These are phyloP conservation scores for Ustulina deusta DNA, from an alignment of 2,329 filamentous ascomycete species.

Conservation along the genomic window DNA sequence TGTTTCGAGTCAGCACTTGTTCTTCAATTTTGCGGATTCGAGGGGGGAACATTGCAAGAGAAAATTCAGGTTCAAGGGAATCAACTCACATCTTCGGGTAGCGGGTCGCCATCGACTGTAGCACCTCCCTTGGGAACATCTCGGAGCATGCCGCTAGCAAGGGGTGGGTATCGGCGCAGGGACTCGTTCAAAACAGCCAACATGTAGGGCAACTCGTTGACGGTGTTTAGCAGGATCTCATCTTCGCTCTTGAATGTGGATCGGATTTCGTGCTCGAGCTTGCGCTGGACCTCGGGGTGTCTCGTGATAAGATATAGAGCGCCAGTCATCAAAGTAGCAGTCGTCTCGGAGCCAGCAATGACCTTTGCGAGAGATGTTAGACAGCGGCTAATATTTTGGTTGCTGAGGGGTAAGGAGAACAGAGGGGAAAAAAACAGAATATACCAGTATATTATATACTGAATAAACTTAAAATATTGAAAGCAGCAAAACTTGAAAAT, in stretches of 20 bases:
- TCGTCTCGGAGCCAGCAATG: constrained; percentile 64
- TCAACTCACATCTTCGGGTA: constrained; percentile 47
- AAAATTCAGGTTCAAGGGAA: background rate
- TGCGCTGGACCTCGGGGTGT: constrained; percentile 52
- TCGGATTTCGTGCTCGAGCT: constrained; percentile 56
- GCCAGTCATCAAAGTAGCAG: constrained; percentile 59
- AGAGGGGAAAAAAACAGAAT: too few relatives aligned
- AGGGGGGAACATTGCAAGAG: background rate
- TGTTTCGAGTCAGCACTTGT: constrained; percentile 40
- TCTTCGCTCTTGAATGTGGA: constrained; percentile 53
- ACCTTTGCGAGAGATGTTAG: too few relatives aligned
- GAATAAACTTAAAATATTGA: too few relatives aligned
- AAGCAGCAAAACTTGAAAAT: too few relatives aligned
- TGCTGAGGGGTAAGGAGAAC: too few relatives aligned
- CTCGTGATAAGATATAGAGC: constrained; percentile 56
- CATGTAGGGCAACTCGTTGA: constrained; percentile 55
- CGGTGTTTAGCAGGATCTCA: constrained; percentile 55
- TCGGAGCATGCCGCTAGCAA: constrained; percentile 44
- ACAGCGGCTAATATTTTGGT: too few relatives aligned
- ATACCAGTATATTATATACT: too few relatives aligned
- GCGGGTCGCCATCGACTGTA: constrained; percentile 43
- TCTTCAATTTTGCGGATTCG: background rate
- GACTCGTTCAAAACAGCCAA: constrained; percentile 58
- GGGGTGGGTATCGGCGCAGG: constrained; percentile 57
- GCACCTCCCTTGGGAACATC: constrained; percentile 46